Conservation (phyloP, 768 basidiomycete genomes). For the Candolleomyces aberdarensis region DNA sequence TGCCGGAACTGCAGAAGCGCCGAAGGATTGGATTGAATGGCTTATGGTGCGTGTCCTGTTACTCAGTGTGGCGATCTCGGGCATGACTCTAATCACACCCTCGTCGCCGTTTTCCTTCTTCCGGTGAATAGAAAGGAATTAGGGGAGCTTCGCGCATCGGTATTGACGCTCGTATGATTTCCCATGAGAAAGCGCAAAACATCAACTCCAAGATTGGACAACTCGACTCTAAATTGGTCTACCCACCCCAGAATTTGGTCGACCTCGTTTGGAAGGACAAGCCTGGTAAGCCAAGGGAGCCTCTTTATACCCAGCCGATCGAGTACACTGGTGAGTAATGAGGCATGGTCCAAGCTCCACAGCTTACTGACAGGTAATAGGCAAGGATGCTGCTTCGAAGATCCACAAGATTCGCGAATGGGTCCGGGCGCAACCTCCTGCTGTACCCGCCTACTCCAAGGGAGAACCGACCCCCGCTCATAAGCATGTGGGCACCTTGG, state of each 20-base stretch:
- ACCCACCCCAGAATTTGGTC: slow-evolving; percentile 79
- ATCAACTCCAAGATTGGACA: slow-evolving; percentile 54
- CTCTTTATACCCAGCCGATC: slow-evolving; percentile 64
- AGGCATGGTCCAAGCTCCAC: not conserved
- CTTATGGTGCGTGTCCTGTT: slow-evolving; percentile 45
- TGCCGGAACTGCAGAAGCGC: slow-evolving; percentile 49
- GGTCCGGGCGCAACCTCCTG: slow-evolving; percentile 59
- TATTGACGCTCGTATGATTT: slow-evolving; percentile 81
- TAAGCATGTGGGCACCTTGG: slow-evolving; percentile 62
- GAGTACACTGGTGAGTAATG: slow-evolving; percentile 57
- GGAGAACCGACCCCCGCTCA: slow-evolving; percentile 56
- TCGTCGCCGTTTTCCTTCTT: not conserved
- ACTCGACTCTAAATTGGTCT: slow-evolving; percentile 65
- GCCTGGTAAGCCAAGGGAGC: slow-evolving; percentile 62
- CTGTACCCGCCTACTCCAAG: slow-evolving; percentile 62
- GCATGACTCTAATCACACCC: not conserved
- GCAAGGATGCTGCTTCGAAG: slow-evolving; percentile 65
- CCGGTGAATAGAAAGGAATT: not conserved
- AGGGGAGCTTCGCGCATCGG: slow-evolving; percentile 52
- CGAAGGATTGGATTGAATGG: slow-evolving; percentile 81
- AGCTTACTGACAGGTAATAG: slow-evolving; percentile 21
- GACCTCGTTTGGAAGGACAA: slow-evolving; percentile 82
- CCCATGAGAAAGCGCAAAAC: slow-evolving; percentile 63
- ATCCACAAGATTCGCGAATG: slow-evolving; percentile 67
- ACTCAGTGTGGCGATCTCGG: not conserved